A percentile compares a stretch with the other conserved stretches of the same genome.
Evolutionary conservation across 345 rosid genomes (phyloP).

Genomic region (Fremontodendron californicum): DNA sequence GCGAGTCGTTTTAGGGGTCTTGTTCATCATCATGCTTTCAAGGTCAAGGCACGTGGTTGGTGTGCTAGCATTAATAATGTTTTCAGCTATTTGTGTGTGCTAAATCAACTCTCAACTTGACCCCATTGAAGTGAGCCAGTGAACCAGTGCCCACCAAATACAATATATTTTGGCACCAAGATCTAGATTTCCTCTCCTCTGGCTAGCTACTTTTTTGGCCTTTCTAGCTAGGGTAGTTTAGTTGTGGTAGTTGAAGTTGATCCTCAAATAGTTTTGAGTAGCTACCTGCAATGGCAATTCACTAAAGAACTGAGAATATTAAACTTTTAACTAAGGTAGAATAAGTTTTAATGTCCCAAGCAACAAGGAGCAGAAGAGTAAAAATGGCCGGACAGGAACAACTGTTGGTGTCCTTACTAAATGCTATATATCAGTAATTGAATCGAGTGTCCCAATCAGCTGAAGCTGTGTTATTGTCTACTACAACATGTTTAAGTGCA

Average conservation of each 20-base stretch:
- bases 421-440: neutral
- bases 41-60: neutral
- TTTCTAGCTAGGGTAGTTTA: neutral
- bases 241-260: neutral
- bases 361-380: no score
- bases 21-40: neutral
- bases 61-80: neutral
- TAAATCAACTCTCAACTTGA: neutral
- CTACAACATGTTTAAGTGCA: neutral
- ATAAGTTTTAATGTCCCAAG: neutral
- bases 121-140: neutral
- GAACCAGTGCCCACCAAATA: neutral
- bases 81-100: neutral
- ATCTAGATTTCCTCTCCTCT: neutral
- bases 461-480: neutral
- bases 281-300: neutral
- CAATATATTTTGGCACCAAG: neutral
- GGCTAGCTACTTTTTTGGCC: neutral
- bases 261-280: neutral
- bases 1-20: neutral
- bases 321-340: neutral
- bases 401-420: neutral
- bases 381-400: neutral
- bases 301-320: neutral
- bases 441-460: neutral